Evolutionary conservation across 805 yeast genomes (phyloP).

Genomic region (Nakazawaea holstii): DNA sequence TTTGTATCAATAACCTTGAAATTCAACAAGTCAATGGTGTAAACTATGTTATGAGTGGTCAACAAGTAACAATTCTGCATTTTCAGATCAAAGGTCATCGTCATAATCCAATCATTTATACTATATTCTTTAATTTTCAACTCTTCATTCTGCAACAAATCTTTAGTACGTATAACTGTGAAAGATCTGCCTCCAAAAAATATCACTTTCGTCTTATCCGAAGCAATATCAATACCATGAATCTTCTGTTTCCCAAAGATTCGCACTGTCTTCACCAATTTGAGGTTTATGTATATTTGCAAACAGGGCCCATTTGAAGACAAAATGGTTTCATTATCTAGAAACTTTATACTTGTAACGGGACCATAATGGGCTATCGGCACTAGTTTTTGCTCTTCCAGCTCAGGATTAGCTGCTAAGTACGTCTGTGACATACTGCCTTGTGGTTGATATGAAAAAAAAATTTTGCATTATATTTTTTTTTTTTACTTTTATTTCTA

Average conservation of each 20-base stretch:
- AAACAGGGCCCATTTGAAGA: slow-evolving; percentile 73
- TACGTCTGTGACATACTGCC: slow-evolving; percentile 2
- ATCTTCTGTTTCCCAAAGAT: slow-evolving; percentile 72
- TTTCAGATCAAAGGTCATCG: slow-evolving; percentile 44
- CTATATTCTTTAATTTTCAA: slow-evolving; percentile 36
- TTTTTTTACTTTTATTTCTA: background rate
- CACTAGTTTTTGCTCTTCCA: background rate
- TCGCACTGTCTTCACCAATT: slow-evolving; percentile 32
- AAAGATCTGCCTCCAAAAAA: slow-evolving; percentile 75
- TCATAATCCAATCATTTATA: slow-evolving; percentile 76
- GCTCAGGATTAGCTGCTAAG: background rate
- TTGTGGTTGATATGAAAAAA: background rate
- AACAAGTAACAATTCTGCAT: slow-evolving; percentile 42
- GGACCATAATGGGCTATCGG: slow-evolving; percentile 53
- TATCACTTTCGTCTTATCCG: slow-evolving; percentile 26
- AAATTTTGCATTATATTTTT: background rate
- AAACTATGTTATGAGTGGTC: slow-evolving; percentile 75
- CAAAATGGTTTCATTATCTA: slow-evolving; percentile 30
- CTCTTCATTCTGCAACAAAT: slow-evolving; percentile 20
- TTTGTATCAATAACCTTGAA: slow-evolving; percentile 25
- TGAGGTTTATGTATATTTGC: slow-evolving; percentile 43
- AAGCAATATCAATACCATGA: slow-evolving; percentile 57
- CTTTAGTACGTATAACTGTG: slow-evolving; percentile 30
- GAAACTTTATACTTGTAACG: slow-evolving; percentile 54
- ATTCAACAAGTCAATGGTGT: slow-evolving; percentile 27